phyloP scores from a whole-genome alignment of 371 early-diverging fungal genomes.

The Mucor circinelloides region DNA sequence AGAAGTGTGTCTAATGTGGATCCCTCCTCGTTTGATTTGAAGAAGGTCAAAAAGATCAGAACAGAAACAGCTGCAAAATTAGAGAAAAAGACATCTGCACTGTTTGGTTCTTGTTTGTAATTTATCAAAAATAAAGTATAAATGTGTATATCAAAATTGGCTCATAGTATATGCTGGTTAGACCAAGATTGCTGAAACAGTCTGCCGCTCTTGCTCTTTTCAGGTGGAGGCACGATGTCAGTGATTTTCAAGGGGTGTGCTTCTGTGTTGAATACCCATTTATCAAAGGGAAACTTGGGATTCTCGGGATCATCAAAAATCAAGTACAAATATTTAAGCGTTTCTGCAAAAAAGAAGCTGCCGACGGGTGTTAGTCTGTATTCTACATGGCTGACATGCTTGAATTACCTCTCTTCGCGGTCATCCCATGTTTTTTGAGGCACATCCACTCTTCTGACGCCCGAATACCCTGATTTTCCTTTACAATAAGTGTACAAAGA shows the following conservation, averaged over 20 bases:
- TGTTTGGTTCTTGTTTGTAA: not conserved
- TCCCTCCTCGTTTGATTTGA: constrained; percentile 45
- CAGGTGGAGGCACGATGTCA: constrained; percentile 21
- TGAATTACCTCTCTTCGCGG: constrained; percentile 49
- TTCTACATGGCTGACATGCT: not conserved
- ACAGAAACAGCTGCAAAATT: constrained; percentile 22
- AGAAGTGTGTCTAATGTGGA: constrained; percentile 11
- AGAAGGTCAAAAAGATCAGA: constrained; percentile 27
- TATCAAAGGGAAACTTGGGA: constrained; percentile 59
- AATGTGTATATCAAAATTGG: not conserved
- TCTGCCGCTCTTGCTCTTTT: constrained; percentile 2
- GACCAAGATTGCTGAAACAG: not conserved
- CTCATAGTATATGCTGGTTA: too few relatives aligned
- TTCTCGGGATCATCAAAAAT: constrained; percentile 72
- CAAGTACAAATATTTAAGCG: constrained; percentile 92
- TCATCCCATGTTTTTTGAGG: constrained; percentile 39
- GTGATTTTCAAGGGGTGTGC: constrained; percentile 78
- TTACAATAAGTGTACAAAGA: constrained; percentile 45
- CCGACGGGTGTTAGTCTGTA: not conserved
- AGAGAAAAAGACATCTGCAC: constrained; percentile 26
- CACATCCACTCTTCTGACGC: constrained; percentile 35
- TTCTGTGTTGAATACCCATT: constrained; percentile 90
- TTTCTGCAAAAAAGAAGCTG: constrained; percentile 90
- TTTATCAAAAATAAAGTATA: not conserved
- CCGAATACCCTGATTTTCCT: constrained; percentile 44